These are phyloP conservation scores for Barnettozyma populi DNA, from an alignment of 805 yeast genomes.

Conservation along the genomic window DNA sequence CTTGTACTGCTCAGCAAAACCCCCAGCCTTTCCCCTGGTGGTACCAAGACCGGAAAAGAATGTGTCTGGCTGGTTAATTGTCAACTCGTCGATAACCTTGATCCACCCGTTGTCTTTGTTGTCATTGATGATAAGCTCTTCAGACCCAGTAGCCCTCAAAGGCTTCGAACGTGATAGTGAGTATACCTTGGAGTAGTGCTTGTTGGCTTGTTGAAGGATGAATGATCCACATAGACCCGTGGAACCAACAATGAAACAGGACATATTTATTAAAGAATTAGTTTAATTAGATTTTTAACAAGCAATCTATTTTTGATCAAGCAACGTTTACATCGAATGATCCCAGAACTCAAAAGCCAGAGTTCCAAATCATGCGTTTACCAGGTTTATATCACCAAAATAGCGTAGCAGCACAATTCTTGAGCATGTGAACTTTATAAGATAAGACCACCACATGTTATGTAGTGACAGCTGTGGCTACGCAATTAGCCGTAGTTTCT, in stretches of 20 bases:
- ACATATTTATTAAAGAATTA: neutral
- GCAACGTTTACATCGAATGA: neutral
- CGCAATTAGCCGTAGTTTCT: neutral
- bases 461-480: no score
- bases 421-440: neutral
- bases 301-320: neutral
- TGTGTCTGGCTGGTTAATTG: constrained; percentile 21
- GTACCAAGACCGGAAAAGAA: constrained; percentile 72
- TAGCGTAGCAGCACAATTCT: neutral
- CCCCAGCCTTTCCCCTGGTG: constrained; percentile 67
- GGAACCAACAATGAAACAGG: constrained; percentile 50
- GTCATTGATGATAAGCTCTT: constrained; percentile 36
- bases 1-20: constrained; percentile 58
- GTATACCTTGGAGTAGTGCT: constrained; percentile 36
- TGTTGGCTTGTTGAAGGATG: constrained; percentile 40
- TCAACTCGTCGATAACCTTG: constrained; percentile 25
- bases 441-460: no score
- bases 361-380: no score
- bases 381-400: no score
- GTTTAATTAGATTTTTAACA: neutral
- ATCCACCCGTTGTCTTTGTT: constrained; percentile 48
- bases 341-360: no score
- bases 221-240: constrained; percentile 74
- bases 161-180: constrained; percentile 47
- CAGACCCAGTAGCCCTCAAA: constrained; percentile 4